These are phyloP conservation scores for Plasmodium falciparum DNA, from an alignment of 169 alveolate genomes.

Conservation along the genomic window DNA sequence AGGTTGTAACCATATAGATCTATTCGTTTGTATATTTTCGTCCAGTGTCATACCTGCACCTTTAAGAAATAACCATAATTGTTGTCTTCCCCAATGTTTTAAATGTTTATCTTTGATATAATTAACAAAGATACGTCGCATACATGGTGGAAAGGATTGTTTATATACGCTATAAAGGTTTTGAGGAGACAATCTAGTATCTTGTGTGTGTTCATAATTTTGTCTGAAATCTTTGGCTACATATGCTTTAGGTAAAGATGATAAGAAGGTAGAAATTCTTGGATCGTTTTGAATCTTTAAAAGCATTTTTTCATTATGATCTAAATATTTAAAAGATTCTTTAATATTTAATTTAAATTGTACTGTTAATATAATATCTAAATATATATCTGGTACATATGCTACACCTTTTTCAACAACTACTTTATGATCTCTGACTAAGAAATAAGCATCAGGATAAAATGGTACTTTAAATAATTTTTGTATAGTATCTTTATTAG, in stretches of 20 bases:
- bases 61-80: conserved; percentile 92
- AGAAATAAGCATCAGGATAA: conserved; percentile 83
- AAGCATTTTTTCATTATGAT: conserved; percentile 60
- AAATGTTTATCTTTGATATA: conserved; percentile 88
- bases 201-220: conserved; percentile 72
- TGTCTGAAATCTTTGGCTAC: conserved; percentile 76
- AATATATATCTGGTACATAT: conserved; percentile 82
- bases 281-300: conserved; percentile 65
- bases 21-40: conserved; percentile 88
- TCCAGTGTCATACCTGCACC: conserved; percentile 93
- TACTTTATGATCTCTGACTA: conserved; percentile 82
- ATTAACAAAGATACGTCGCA: conserved; percentile 90
- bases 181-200: conserved; percentile 52
- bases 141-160: conserved; percentile 93
- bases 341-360: conserved; percentile 76
- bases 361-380: conserved; percentile 78
- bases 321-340: conserved; percentile 74
- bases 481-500: conserved; percentile 33
- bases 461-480: conserved; percentile 82
- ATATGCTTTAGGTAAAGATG: conserved; percentile 75
- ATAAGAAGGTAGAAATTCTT: conserved; percentile 76
- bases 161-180: conserved; percentile 79
- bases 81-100: conserved; percentile 92
- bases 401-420: conserved; percentile 57
- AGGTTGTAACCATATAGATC: conserved; percentile 90